Evolutionary conservation across 1,284 basidiomycete species (phyloP), one percentile per base, ranked within the genome.

Genomic region (Naganishia sp.): DNA sequence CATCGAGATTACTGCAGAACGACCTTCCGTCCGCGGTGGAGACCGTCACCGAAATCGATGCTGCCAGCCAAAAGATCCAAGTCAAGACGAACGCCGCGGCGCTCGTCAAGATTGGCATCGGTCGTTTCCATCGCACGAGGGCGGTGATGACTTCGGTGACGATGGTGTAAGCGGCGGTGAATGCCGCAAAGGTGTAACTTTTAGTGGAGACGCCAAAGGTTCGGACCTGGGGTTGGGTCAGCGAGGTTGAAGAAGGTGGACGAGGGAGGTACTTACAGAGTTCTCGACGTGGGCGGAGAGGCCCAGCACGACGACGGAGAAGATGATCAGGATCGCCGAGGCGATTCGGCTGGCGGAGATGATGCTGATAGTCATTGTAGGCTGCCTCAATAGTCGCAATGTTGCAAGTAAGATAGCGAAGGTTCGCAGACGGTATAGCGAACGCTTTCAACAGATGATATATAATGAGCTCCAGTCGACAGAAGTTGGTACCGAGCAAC

Each of bases 281-380:
- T 68, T 64, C 53, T 74, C 72, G 4, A 74, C 70, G 62, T 74
- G 70, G n/a, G 69, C 71, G 7, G 71, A 72, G 21, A 74, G 72
- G 28, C 69, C 75, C 3, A 76, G 69, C 3, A 70, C 69, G 6
- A 76, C 72, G 3, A 66, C 66, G 2, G 67, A 69, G 63, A 69
- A 75, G 23, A 73, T 63, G 17, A 71, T 32, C 23, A 73, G 52
- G n/a, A 72, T 25, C 28, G 53, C 70, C n/a, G 69, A 57, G 23
- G 51, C 58, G 51, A 63, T 55, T 11, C 60, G 57, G 43, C 58
- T 42, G 3, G 52, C 56, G 32, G 64, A n/a, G 49, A 65, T 21
- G 10, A 65, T 65, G 23, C 47, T 51, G 35, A 61, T 23, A 7
- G 21, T 32, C 58, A 61, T 61, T 3, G 35, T 41, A n/a, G 35